Base-by-base conservation (phyloP, 208 protist species). In the Leishmania braziliensis region DNA sequence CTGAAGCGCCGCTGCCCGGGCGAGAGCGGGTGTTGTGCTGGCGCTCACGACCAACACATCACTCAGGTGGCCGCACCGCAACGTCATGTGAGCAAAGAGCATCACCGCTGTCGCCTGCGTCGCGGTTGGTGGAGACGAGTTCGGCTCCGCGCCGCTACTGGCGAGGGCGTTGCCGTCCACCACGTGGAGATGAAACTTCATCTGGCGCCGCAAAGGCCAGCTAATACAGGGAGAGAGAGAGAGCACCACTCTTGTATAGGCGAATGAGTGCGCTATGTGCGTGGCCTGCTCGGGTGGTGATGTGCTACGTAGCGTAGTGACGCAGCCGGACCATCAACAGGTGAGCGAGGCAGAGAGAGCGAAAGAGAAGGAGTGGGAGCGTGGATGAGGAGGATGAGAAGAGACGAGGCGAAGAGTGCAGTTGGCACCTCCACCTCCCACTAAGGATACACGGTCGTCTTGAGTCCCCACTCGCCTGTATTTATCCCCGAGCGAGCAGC, bases 161-260 rank as follows among this genome's bases (percentile, higher is more conserved):
- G 77, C 43, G 50, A 82, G 80, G 26, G 86, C 91, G 60, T 86
- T 82, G 71, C 80, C 81, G 75, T 95, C 93, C 2, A 94, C 93
- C 79, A 96, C 87, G 83, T 96, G 93, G 54, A 96, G 63, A 68
- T 96, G 93, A 80, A 82, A 93, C 68, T 79, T 89, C 82, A 85
- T 85, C 2, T 48, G 10, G 33, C 29, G n/a, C 18, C 0, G 33
- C 48, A 51, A 73, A 23, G 12, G 23, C 26, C 23, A 33, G 43
- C 69, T 14, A 53, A 48, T 33, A 33, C 9, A 18, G 46, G 29
- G 33, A 29, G 66, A 23, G 39, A 23, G 39, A 16, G 46, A n/a
- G 68, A 29, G 68, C 8, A 5, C 10, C 48, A 39, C 33, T 20
- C 26, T 20, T 26, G 68, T 73, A 23, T 16, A 50, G n/a, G 14